Conservation (phyloP, 2,329 filamentous ascomycete genomes). For the Neofusicoccum umdonicola region DNA sequence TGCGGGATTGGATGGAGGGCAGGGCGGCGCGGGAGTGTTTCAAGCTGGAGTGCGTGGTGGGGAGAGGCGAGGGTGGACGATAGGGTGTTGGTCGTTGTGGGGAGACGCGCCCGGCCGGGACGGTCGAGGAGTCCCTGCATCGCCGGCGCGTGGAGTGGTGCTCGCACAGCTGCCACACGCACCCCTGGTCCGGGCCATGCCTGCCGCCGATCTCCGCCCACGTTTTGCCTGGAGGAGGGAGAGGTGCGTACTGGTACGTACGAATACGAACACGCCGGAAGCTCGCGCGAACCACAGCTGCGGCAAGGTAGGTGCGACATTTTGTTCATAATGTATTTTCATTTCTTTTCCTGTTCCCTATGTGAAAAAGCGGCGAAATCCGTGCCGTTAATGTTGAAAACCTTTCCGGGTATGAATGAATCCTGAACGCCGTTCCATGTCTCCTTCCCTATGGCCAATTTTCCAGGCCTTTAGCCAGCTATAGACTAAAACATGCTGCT, state of each 20-base stretch:
- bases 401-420: background rate
- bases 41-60: no score
- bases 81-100: background rate
- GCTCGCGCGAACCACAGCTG: background rate
- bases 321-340: background rate
- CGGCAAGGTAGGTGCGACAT: background rate
- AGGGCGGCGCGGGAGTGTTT: no score
- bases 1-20: no score
- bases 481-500: constrained; percentile 42
- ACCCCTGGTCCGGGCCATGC: background rate
- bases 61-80: no score
- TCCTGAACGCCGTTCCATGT: background rate
- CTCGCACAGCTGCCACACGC: no score
- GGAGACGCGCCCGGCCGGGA: background rate
- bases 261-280: background rate
- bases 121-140: background rate
- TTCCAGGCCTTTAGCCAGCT: background rate
- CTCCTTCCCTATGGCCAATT: background rate
- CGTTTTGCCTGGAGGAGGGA: background rate
- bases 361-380: background rate
- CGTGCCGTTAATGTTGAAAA: background rate
- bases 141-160: background rate
- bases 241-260: no score
- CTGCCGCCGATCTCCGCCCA: background rate
- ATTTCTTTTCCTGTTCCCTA: background rate